Evolutionary conservation across 1,284 basidiomycete genomes (phyloP).

Genomic region (Naganishia sp.): DNA sequence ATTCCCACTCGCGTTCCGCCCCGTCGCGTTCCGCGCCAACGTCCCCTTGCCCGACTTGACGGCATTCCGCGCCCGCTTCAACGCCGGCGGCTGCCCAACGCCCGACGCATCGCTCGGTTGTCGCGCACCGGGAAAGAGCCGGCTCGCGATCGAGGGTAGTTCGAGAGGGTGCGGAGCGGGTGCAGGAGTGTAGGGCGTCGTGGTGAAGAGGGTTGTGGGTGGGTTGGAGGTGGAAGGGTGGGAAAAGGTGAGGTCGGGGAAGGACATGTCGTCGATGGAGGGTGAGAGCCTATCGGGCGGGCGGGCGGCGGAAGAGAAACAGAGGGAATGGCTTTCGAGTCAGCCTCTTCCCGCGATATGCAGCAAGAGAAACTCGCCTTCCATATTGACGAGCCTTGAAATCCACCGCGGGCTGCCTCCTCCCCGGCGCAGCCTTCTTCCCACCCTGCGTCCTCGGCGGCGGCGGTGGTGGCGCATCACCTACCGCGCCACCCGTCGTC

Average conservation of each 20-base stretch:
- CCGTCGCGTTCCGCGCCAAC: slow-evolving; percentile 36
- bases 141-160: slow-evolving; percentile 34
- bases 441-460: slow-evolving; percentile 7
- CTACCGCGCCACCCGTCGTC: not conserved
- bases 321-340: too few species aligned
- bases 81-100: slow-evolving; percentile 47
- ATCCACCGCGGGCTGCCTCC: not conserved
- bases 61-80: slow-evolving; percentile 47
- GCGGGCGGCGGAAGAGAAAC: too few species aligned
- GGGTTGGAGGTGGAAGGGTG: not conserved
- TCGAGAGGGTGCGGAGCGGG: slow-evolving; percentile 11
- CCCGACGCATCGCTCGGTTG: slow-evolving; percentile 61
- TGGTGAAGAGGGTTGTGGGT: slow-evolving; percentile 13
- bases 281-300: slow-evolving; percentile 13
- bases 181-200: not conserved
- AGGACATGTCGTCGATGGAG: slow-evolving; percentile 30
- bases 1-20: slow-evolving; percentile 36
- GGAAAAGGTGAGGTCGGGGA: slow-evolving; percentile 29
- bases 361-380: not conserved
- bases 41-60: slow-evolving; percentile 9
- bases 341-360: too few species aligned
- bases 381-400: slow-evolving; percentile 5
- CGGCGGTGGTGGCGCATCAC: slow-evolving; percentile 1
- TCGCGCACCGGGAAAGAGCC: slow-evolving; percentile 43
- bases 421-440: not conserved